These are phyloP conservation scores for Aphanoascus verrucosus DNA, from an alignment of 2,329 filamentous ascomycete genomes.

Conservation along the genomic window DNA sequence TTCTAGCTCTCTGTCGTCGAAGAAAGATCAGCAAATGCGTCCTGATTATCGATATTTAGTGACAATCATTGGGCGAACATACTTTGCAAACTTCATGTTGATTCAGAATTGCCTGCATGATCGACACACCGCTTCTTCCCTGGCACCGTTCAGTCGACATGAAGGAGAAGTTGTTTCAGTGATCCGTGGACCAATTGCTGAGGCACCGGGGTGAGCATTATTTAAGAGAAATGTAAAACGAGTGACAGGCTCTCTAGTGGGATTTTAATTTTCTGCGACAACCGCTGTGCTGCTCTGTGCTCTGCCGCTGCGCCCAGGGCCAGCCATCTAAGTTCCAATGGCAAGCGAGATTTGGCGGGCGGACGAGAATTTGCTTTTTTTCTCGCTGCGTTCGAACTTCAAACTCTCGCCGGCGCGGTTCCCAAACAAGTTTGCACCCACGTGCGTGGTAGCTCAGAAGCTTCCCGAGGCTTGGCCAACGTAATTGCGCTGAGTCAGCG, in stretches of 20 bases:
- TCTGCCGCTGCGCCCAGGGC: not conserved
- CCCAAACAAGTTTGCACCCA: slow-evolving; percentile 3
- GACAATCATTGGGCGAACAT: slow-evolving; percentile 17
- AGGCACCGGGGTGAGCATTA: slow-evolving; percentile 3
- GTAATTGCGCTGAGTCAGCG: not conserved
- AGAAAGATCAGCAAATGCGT: slow-evolving; percentile 17
- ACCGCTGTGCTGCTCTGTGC: not conserved
- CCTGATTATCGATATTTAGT: slow-evolving; percentile 15
- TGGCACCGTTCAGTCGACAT: not conserved
- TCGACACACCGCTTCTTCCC: slow-evolving; percentile 3
- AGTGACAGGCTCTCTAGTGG: not conserved
- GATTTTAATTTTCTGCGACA: not conserved
- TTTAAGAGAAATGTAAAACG: not conserved
- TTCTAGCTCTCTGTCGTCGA: slow-evolving; percentile 58
- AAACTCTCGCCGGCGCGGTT: not conserved
- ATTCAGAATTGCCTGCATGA: slow-evolving; percentile 3
- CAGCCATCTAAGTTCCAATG: not conserved
- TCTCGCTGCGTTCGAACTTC: not conserved
- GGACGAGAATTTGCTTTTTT: not conserved
- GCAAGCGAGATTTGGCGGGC: not conserved
- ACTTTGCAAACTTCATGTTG: slow-evolving; percentile 54
- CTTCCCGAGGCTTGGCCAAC: slow-evolving; percentile 5
- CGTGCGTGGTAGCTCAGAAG: slow-evolving; percentile 1
- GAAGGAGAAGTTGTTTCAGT: not conserved
- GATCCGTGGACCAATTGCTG: not conserved